A percentile compares a stretch with the other conserved stretches of the same genome.
Evolutionary conservation across 148 eudicot species (phyloP).

Genomic region (Persicaria maculosa): DNA sequence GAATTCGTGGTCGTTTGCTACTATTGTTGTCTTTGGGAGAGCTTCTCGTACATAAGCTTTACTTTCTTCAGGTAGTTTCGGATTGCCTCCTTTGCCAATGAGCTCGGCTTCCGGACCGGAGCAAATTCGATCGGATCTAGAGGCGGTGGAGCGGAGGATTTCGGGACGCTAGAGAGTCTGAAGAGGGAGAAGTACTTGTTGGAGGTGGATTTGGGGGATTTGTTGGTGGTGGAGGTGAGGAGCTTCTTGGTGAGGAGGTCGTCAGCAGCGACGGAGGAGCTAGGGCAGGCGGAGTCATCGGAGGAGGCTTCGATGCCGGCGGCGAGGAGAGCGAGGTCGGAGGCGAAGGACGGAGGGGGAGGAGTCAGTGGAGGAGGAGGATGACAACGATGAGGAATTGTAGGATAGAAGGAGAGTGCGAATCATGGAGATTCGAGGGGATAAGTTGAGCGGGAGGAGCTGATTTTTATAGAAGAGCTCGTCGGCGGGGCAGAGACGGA

Average conservation of each 20-base stretch:
- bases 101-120: slow-evolving; percentile 21
- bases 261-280: too few relatives aligned
- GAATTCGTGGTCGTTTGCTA: background rate
- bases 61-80: slow-evolving; percentile 73
- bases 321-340: too few relatives aligned
- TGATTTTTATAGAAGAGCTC: slow-evolving; percentile 85
- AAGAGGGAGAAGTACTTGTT: slow-evolving; percentile 36
- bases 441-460: slow-evolving; percentile 72
- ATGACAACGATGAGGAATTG: slow-evolving; percentile 38
- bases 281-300: too few relatives aligned
- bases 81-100: slow-evolving; percentile 62
- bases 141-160: slow-evolving; percentile 28
- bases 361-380: slow-evolving; percentile 37
- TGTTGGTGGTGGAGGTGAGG: too few relatives aligned
- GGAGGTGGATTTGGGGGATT: slow-evolving; percentile 20
- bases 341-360: slow-evolving; percentile 14
- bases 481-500: slow-evolving; percentile 66
- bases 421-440: too few relatives aligned
- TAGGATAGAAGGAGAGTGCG: slow-evolving; percentile 56
- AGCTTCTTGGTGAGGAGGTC: too few relatives aligned
- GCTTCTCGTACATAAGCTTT: slow-evolving; percentile 61
- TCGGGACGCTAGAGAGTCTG: too few relatives aligned
- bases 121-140: background rate
- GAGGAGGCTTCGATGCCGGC: too few relatives aligned
- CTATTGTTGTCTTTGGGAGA: slow-evolving; percentile 24